These are phyloP conservation scores for Lichtheimia ramosa DNA, from an alignment of 371 early-diverging fungal genomes.

Conservation along the genomic window DNA sequence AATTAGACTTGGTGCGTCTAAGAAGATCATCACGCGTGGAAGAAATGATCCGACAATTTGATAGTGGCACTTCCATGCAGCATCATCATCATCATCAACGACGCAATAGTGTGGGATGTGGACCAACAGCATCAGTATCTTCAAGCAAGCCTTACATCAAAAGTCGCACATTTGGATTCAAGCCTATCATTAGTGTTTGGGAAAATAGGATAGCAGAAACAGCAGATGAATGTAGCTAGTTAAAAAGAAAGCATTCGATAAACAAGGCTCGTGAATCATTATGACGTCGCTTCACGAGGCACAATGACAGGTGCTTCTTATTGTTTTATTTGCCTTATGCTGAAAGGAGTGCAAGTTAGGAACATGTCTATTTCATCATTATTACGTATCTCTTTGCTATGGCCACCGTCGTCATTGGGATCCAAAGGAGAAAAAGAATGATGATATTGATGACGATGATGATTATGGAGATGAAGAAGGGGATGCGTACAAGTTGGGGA, in stretches of 20 bases:
- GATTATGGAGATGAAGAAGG: too few species aligned
- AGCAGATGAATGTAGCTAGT: conserved; percentile 1
- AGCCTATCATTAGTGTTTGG: conserved; percentile 19
- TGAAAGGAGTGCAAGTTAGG: neutral
- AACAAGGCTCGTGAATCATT: neutral
- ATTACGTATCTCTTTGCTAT: conserved; percentile 3
- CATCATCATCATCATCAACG: neutral
- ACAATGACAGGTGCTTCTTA: neutral
- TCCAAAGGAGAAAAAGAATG: too few species aligned
- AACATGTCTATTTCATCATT: conserved; percentile 1
- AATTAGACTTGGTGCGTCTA: conserved; percentile 8
- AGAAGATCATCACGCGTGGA: conserved; percentile 17
- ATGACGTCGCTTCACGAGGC: neutral
- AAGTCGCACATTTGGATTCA: conserved; percentile 17
- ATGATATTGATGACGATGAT: too few species aligned
- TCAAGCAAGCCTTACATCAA: conserved; percentile 10
- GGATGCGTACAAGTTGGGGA: too few species aligned
- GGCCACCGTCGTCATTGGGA: conserved; percentile 5
- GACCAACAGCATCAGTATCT: neutral
- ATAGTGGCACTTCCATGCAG: neutral
- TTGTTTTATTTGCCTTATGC: neutral
- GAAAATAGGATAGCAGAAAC: conserved; percentile 14
- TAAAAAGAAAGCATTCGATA: neutral
- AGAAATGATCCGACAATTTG: conserved; percentile 18
- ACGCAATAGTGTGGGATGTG: conserved; percentile 12